Base-by-base conservation (phyloP, 768 basidiomycete species). In the Termitomyces sp. region DNA sequence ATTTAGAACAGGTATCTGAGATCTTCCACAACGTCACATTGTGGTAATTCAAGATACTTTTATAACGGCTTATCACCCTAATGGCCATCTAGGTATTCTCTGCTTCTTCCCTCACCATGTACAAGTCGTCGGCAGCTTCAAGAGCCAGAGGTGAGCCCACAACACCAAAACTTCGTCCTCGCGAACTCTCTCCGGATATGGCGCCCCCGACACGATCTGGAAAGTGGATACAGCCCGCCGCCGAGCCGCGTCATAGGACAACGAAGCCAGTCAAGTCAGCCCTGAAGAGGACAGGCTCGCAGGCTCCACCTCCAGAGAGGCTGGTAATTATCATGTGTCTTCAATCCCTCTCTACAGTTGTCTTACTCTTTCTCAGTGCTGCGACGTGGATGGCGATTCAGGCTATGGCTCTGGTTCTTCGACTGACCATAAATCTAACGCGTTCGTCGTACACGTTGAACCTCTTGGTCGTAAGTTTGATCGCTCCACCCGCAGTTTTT, bases 11-110 rank as follows among this genome's bases (percentile, higher is more conserved):
- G 66, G 36, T 65, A 61, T 61, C 56, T 66, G 55, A 63, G 72
- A 68, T 68, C 70, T 53, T 45, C 20, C 67, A 61, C 66, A 65
- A 55, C 67, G 69, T 71, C 67, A 68, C 69, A 73, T 73, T 74
- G 75, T 74, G 75, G 69, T 68, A 25, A 12, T 45, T 60, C 63
- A 38, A 34, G 66, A 65, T 70, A 65, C 64, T 61, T 69, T 66
- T 72, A 70, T 70, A 70, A 70, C 67, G 62, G 51, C 60, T 55
- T 59, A 59, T 71, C 65, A 52, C 67, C 49, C 62, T 60, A 62
- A 67, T 59, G 54, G 54, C 51, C 48, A 53, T 32, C 59, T 68
- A 15, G 17, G 12, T 59, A 62, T 67, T 60, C 58, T 56, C 61
- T 58, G 58, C 55, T 50, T 59, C 52, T 56, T 34, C 20, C 57